These are phyloP conservation scores for Penicillium sp. DNA, from an alignment of 2,329 filamentous ascomycete genomes.

Conservation along the genomic window DNA sequence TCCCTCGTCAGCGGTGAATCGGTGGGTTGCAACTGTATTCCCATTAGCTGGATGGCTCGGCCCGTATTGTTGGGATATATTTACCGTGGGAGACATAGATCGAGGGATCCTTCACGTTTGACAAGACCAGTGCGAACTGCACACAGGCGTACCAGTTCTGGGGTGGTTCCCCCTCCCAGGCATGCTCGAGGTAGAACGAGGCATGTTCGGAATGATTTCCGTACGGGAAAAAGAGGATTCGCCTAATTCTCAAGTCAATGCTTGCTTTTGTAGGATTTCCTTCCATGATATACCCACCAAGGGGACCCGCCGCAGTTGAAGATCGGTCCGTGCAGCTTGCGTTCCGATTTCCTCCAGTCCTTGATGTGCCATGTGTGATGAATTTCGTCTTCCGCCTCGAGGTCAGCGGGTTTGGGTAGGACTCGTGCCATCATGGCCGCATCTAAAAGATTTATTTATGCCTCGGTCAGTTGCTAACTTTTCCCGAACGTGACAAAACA, in stretches of 20 bases:
- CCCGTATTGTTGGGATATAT: background rate
- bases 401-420: slow-evolving; percentile 73
- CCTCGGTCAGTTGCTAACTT: slow-evolving; percentile 9
- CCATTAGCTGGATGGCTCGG: background rate
- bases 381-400: slow-evolving; percentile 74
- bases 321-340: slow-evolving; percentile 82
- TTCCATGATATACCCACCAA: slow-evolving; percentile 61
- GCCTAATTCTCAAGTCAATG: slow-evolving; percentile 56
- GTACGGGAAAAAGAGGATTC: slow-evolving; percentile 90
- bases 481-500: background rate
- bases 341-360: slow-evolving; percentile 72
- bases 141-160: slow-evolving; percentile 97
- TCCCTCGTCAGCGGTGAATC: slow-evolving; percentile 92
- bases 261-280: background rate
- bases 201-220: slow-evolving; percentile 93
- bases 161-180: slow-evolving; percentile 73
- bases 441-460: slow-evolving; percentile 51
- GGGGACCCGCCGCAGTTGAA: slow-evolving; percentile 86
- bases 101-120: slow-evolving; percentile 90
- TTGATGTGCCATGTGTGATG: slow-evolving; percentile 84
- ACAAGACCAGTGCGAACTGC: slow-evolving; percentile 90
- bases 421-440: slow-evolving; percentile 83
- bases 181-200: slow-evolving; percentile 95
- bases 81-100: slow-evolving; percentile 73
- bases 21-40: slow-evolving; percentile 71